Conservation (phyloP, 345 rosid genomes). For the Turritis glabra region DNA sequence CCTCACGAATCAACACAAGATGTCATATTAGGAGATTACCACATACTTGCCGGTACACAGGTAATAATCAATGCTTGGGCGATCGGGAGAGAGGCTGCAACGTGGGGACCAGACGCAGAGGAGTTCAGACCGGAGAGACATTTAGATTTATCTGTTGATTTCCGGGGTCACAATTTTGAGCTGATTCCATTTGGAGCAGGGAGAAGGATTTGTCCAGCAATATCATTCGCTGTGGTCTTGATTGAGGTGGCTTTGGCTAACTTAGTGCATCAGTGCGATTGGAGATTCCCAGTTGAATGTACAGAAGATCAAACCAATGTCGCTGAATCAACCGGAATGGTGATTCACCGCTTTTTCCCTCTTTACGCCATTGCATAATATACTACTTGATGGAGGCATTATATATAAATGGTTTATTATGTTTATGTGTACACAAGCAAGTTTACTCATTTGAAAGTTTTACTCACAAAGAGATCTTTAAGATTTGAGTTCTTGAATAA, state of each 20-base stretch:
- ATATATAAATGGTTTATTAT: neutral
- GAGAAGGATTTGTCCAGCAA: slow-evolving; percentile 38
- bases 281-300: slow-evolving; percentile 11
- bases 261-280: slow-evolving; percentile 19
- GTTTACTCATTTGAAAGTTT: neutral
- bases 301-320: neutral
- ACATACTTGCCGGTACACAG: slow-evolving; percentile 36
- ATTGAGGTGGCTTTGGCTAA: slow-evolving; percentile 30
- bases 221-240: slow-evolving; percentile 18
- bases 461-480: neutral
- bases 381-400: neutral
- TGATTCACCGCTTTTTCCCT: slow-evolving; percentile 18
- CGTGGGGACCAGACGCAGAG: slow-evolving; percentile 39
- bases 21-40: slow-evolving; percentile 31
- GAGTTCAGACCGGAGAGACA: slow-evolving; percentile 41
- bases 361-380: slow-evolving; percentile 19
- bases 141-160: slow-evolving; percentile 27
- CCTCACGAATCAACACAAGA: slow-evolving; percentile 37
- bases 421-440: neutral
- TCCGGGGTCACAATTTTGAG: slow-evolving; percentile 34
- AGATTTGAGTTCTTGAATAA: neutral
- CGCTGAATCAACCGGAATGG: slow-evolving; percentile 7
- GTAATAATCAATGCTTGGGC: slow-evolving; percentile 43
- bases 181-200: slow-evolving; percentile 42
- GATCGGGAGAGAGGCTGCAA: slow-evolving; percentile 33